Base-by-base conservation (phyloP, 192 early-diverging fungal genomes). In the Geosiphon pyriformis region DNA sequence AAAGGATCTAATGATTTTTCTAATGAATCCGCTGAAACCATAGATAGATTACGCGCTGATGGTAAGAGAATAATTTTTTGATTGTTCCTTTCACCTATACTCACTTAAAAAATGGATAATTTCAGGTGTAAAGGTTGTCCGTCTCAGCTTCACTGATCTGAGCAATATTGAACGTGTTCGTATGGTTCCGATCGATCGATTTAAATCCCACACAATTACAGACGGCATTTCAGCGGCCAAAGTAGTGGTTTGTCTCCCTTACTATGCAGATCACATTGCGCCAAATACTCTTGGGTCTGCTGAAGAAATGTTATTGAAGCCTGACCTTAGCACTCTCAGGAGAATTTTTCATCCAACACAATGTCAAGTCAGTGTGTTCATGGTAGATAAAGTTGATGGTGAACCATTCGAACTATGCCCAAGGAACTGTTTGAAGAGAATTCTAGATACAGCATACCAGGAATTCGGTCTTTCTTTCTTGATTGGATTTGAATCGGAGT, bases 101-200 rank as follows among this genome's bases (percentile, higher is more conserved):
- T n/a, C n/a, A n/a, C 7, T 10, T 42, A 42, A 10, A 42, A 42
- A 42, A 42, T 42, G 37, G 37, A 42, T 42, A n/a, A n/a, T 42
- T 15, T 42, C 15, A 3, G 61, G 61, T 22, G 61, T 51, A 30
- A 64, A 64, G 33, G 31, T 52, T 34, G 49, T 64, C 15, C 47
- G 61, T 15, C 22, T 64, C 1, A 49, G 49, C 12, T 52, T 15
- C 8, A 0, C 51, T n/a, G 61, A 64, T 33, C 6, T 31, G 4
- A 12, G 34, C 20, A 67, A 67, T 11, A 15, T 58, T 20, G 26
- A 35, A 32, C 27, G 65, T 7, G 15, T 42, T 47, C 65, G 33
- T 22, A 8, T 42, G 12, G 15, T 67, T 31, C 57, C 65, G 20
- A 59, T 67, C 17, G 65, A 67, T 46, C 17, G 65, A 46, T 67